These are phyloP conservation scores for Graphilbum ipis-grandicollis DNA, from an alignment of 2,329 filamentous ascomycete species.

Conservation along the genomic window DNA sequence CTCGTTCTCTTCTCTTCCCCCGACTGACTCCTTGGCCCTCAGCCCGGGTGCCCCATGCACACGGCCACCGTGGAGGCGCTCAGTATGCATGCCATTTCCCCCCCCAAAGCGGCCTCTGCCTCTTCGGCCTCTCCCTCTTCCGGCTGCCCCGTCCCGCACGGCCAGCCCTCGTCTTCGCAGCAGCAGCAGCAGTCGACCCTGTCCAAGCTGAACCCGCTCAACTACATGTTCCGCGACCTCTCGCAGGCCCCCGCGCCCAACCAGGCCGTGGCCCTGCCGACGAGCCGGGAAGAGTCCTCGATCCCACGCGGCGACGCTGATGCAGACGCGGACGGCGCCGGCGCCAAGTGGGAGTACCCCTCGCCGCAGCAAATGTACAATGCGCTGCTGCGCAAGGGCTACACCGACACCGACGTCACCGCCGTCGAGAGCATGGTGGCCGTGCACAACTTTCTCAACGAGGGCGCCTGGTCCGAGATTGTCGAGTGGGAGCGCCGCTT, in stretches of 20 bases:
- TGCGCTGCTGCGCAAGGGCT: constrained; percentile 86
- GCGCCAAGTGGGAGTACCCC: constrained; percentile 89
- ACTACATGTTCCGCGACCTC: constrained; percentile 86
- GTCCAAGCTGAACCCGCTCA: constrained; percentile 51
- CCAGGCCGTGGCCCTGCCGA: constrained; percentile 59
- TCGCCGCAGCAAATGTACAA: constrained; percentile 99
- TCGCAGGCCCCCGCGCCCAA: constrained; percentile 62
- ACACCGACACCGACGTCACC: constrained; percentile 82
- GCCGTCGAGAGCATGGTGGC: constrained; percentile 95
- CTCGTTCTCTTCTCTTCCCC: not conserved
- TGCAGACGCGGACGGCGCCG: constrained; percentile 25
- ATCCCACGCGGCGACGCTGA: constrained; percentile 56
- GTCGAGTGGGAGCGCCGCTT: constrained; percentile 87
- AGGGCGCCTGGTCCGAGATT: constrained; percentile 93
- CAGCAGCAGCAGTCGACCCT: constrained; percentile 12
- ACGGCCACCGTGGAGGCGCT: constrained; percentile 32
- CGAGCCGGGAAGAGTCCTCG: constrained; percentile 66
- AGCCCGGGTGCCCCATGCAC: constrained; percentile 42
- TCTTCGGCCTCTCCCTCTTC: constrained; percentile 16
- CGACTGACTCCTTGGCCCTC: not conserved
- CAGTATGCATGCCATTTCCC: constrained; percentile 13
- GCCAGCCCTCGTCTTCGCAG: constrained; percentile 20
- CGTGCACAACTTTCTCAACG: constrained; percentile 95
- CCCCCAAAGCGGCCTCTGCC: constrained; percentile 13
- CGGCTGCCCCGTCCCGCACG: constrained; percentile 29